Percentiles rank a stretch among this genome's conserved stretches.
These are phyloP conservation scores for Dendrocalamus sinicus DNA, from an alignment of 176 grass and related monocot genomes.

Conservation along the genomic window DNA sequence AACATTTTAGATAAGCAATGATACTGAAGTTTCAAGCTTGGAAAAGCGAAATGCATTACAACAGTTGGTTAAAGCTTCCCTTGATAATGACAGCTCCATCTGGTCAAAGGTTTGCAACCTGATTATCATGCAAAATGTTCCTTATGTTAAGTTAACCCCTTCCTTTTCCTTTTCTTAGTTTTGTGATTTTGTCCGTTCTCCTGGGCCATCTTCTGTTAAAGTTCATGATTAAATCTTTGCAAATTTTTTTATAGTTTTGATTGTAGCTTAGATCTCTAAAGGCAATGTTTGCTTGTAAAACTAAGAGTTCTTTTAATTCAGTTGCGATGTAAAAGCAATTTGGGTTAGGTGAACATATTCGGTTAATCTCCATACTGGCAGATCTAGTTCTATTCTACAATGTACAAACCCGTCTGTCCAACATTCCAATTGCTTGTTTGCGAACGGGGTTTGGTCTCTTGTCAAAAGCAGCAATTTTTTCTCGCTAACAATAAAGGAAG, in stretches of 20 bases:
- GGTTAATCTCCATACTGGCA: not conserved
- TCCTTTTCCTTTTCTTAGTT: not conserved
- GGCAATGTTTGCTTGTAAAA: constrained; percentile 1
- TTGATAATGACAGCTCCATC: constrained; percentile 69
- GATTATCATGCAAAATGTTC: constrained; percentile 28
- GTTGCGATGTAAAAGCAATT: not conserved
- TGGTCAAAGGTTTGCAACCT: constrained; percentile 89
- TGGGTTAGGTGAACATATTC: constrained; percentile 1
- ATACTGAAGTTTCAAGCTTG: constrained; percentile 66
- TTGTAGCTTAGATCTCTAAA: constrained; percentile 16
- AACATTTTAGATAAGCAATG: constrained; percentile 72
- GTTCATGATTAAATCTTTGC: not conserved
- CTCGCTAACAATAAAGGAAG: constrained; percentile 7
- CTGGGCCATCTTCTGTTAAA: not conserved
- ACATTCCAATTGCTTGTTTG: not conserved
- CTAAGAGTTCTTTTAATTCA: not conserved
- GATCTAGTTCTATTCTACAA: not conserved
- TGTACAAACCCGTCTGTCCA: not conserved
- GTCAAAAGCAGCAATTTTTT: not conserved
- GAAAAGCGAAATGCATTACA: constrained; percentile 83
- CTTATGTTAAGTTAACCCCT: constrained; percentile 22
- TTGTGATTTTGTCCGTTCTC: not conserved
- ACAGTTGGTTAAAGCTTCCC: constrained; percentile 80
- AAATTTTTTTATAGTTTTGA: not conserved
- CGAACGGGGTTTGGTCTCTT: constrained; percentile 19